Evolutionary conservation across 306 rosid species (phyloP).

Genomic region (Acacia melanoxylon): DNA sequence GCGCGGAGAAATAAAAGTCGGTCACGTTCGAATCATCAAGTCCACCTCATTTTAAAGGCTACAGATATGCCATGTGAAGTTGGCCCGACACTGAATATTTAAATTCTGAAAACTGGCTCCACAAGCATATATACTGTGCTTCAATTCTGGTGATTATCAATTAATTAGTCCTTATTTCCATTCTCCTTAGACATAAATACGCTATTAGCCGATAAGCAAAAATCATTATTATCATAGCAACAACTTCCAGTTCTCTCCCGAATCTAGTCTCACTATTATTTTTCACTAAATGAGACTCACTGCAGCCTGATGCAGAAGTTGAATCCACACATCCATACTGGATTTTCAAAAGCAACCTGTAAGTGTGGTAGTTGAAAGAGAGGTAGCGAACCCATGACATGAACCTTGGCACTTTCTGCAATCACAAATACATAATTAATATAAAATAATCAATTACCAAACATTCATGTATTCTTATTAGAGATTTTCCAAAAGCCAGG

Average conservation of each 20-base stretch:
- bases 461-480: not conserved
- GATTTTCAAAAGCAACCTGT: constrained; percentile 12
- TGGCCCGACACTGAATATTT: not conserved
- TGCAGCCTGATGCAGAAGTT: not conserved
- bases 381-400: constrained; percentile 26
- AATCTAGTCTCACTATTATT: not conserved
- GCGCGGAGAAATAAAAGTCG: not conserved
- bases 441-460: not conserved
- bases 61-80: not conserved
- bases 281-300: not conserved
- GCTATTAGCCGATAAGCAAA: constrained; percentile 15
- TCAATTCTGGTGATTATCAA: too few species aligned
- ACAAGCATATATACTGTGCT: not conserved
- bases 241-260: not conserved
- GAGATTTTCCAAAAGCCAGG: not conserved
- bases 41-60: not conserved
- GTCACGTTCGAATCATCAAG: not conserved
- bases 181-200: constrained; percentile 2
- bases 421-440: not conserved
- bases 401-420: constrained; percentile 25
- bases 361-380: constrained; percentile 29
- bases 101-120: not conserved
- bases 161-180: not conserved
- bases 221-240: constrained; percentile 19
- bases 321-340: constrained; percentile 2